These are phyloP conservation scores for Fraxinus quadrangulata DNA, from an alignment of 257 asterid genomes.

Conservation along the genomic window DNA sequence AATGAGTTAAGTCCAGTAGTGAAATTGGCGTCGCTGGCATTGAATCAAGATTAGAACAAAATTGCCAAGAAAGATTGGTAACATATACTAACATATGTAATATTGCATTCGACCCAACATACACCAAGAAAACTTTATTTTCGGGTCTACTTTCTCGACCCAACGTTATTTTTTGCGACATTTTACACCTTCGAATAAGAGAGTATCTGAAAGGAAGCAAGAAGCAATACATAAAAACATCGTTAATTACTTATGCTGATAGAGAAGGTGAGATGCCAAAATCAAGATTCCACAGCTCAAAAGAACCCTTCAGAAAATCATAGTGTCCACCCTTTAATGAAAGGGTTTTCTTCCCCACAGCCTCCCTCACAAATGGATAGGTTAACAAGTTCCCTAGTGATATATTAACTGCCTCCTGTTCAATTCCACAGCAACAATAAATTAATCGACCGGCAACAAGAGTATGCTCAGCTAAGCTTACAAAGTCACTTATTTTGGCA, in stretches of 20 bases:
- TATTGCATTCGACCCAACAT: not conserved
- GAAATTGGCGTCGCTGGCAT: not conserved
- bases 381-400: slow-evolving; percentile 70
- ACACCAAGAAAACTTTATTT: too few relatives aligned
- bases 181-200: too few relatives aligned
- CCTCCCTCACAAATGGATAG: slow-evolving; percentile 88
- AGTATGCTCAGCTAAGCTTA: not conserved
- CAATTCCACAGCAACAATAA: not conserved
- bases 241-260: slow-evolving; percentile 26
- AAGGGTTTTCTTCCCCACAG: slow-evolving; percentile 52
- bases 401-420: slow-evolving; percentile 87
- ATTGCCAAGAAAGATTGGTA: not conserved
- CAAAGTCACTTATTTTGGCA: not conserved
- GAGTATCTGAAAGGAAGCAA: not conserved
- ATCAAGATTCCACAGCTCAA: slow-evolving; percentile 81
- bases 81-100: not conserved
- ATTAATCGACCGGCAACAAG: not conserved
- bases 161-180: not conserved
- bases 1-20: too few relatives aligned
- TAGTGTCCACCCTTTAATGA: slow-evolving; percentile 82
- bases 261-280: slow-evolving; percentile 51
- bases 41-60: not conserved
- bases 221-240: not conserved
- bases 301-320: slow-evolving; percentile 73
- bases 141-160: not conserved